Percentiles rank a stretch among this genome's conserved stretches.
Evolutionary conservation across 352 stramenopile species (phyloP).

Genomic region (Globisporangium takayamanum): DNA sequence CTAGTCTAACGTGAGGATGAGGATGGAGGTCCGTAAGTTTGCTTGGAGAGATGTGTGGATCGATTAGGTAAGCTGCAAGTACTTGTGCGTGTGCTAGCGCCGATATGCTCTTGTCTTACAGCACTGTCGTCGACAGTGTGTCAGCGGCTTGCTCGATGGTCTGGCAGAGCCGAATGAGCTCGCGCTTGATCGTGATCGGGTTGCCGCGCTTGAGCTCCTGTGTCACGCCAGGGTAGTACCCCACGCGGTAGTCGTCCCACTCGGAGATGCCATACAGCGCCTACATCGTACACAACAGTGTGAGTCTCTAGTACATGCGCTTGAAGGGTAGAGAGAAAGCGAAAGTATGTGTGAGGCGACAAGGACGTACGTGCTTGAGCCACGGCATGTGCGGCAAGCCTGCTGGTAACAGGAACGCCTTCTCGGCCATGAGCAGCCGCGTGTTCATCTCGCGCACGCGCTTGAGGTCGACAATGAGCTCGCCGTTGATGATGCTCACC

Average conservation of each 20-base stretch:
- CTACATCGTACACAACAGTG: constrained; percentile 15
- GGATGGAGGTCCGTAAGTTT: no score
- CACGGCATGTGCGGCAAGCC: constrained; percentile 68
- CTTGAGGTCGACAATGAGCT: constrained; percentile 69
- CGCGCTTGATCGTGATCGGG: constrained; percentile 65
- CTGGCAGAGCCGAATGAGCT: constrained; percentile 72
- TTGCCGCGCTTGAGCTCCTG: constrained; percentile 66
- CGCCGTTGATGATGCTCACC: constrained; percentile 48
- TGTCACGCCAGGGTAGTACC: constrained; percentile 66
- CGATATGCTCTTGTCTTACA: constrained; percentile 16
- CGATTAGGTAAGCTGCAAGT: neutral
- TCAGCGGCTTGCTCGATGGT: constrained; percentile 73
- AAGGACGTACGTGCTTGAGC: constrained; percentile 69
- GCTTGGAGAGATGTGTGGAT: no score
- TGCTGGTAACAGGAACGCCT: constrained; percentile 64
- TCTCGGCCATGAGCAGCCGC: constrained; percentile 73
- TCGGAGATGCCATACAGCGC: constrained; percentile 78
- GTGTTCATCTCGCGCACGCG: constrained; percentile 82
- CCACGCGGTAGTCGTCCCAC: constrained; percentile 76
- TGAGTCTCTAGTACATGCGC: neutral
- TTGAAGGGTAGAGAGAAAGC: no score
- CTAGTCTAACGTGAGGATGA: no score
- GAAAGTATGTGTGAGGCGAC: no score
- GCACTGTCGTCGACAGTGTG: constrained; percentile 50
- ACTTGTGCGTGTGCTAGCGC: neutral